phyloP scores from a whole-genome alignment of 1,284 basidiomycete genomes.

The Xerocomus tenax region DNA sequence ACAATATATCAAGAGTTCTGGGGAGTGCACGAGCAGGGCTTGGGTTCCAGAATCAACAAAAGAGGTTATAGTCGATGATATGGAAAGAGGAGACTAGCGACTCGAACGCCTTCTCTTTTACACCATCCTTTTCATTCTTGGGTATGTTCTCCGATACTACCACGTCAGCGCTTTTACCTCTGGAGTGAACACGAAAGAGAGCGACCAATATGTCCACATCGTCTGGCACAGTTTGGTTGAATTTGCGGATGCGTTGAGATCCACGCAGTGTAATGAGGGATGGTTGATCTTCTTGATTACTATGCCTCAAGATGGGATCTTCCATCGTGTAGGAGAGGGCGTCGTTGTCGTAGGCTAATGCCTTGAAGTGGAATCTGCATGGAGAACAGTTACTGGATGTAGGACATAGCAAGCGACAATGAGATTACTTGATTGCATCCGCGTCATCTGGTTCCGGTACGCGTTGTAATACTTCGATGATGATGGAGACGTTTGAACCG shows the following conservation, averaged over 20 bases:
- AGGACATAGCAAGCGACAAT: slow-evolving; percentile 1
- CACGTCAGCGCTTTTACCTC: slow-evolving; percentile 63
- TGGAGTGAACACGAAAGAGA: slow-evolving; percentile 60
- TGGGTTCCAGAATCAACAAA: slow-evolving; percentile 40
- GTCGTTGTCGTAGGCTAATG: slow-evolving; percentile 87
- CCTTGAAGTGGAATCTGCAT: slow-evolving; percentile 80
- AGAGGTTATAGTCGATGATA: slow-evolving; percentile 69
- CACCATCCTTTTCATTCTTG: slow-evolving; percentile 38
- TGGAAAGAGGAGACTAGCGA: slow-evolving; percentile 50
- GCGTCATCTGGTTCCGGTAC: slow-evolving; percentile 50
- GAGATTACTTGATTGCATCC: slow-evolving; percentile 57
- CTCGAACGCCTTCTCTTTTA: slow-evolving; percentile 45
- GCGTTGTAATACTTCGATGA: slow-evolving; percentile 78
- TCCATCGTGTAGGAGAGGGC: slow-evolving; percentile 50
- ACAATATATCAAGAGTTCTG: too few species aligned
- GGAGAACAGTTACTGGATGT: slow-evolving; percentile 10
- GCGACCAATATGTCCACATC: slow-evolving; percentile 70
- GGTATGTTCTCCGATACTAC: slow-evolving; percentile 80
- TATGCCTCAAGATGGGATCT: slow-evolving; percentile 27
- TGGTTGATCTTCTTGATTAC: slow-evolving; percentile 42
- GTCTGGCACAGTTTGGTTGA: slow-evolving; percentile 54
- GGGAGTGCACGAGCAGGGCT: too few species aligned
- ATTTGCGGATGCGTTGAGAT: slow-evolving; percentile 68
- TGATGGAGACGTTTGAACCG: slow-evolving; percentile 59
- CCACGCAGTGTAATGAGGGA: slow-evolving; percentile 59